Evolutionary conservation across 1,284 basidiomycete species (phyloP).

Genomic region (Irpex rosettiformis): DNA sequence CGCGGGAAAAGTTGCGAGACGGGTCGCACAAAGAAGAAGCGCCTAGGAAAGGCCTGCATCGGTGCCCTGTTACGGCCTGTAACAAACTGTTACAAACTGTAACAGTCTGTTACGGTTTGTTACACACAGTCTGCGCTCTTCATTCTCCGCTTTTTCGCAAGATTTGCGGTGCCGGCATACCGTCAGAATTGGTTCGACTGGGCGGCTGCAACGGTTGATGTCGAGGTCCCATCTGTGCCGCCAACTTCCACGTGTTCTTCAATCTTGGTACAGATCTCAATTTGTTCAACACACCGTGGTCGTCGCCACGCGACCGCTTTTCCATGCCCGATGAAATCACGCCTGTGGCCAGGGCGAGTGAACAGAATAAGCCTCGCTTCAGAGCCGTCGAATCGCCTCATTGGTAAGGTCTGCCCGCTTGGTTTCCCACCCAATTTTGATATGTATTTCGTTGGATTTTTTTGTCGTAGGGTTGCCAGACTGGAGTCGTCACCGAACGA

Average conservation of each 20-base stretch:
- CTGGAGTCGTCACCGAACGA: no score
- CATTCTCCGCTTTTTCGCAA: slow-evolving; percentile 10
- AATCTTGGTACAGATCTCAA: slow-evolving; percentile 1
- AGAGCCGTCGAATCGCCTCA: background rate
- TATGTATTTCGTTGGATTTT: no score
- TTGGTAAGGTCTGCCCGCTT: background rate
- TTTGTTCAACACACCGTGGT: slow-evolving; percentile 1
- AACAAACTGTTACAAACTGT: no score
- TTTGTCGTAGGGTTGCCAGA: background rate
- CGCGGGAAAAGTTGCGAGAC: slow-evolving; percentile 1
- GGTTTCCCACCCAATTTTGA: background rate
- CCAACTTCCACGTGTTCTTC: background rate
- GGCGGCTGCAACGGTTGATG: background rate
- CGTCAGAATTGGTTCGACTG: background rate
- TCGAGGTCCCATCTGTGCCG: slow-evolving; percentile 2
- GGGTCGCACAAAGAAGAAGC: background rate
- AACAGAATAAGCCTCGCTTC: background rate
- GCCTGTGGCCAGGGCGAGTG: background rate
- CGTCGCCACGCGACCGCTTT: slow-evolving; percentile 1
- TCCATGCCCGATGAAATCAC: background rate
- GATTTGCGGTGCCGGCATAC: slow-evolving; percentile 15
- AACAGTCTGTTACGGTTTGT: no score
- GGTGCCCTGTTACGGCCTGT: background rate
- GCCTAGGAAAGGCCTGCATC: no score
- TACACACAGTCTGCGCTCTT: no score